These are phyloP conservation scores for Pseudoturritis turrita DNA, from an alignment of 345 rosid species.

Conservation along the genomic window DNA sequence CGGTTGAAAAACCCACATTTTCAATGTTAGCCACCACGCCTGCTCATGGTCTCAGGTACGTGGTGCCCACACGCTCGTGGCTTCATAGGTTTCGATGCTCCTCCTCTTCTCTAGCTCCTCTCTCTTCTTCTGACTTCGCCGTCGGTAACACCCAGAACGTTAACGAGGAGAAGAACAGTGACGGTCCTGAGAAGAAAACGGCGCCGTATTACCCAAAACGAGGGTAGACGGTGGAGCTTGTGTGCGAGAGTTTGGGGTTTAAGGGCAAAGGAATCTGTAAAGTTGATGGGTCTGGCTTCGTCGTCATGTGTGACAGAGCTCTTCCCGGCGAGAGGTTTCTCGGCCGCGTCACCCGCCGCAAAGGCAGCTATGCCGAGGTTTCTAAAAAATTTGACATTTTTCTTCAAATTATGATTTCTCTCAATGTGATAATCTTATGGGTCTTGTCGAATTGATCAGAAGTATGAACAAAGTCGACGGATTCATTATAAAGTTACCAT, in stretches of 20 bases:
- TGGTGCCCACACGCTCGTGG: slow-evolving; percentile 33
- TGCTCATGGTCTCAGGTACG: slow-evolving; percentile 35
- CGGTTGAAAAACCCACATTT: background rate
- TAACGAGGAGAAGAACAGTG: slow-evolving; percentile 8
- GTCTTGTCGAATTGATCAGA: background rate
- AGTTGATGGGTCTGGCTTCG: slow-evolving; percentile 73
- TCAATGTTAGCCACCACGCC: slow-evolving; percentile 38
- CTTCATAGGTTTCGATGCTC: slow-evolving; percentile 30
- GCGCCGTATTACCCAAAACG: slow-evolving; percentile 68
- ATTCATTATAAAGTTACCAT: background rate
- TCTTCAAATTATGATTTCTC: background rate
- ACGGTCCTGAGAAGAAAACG: slow-evolving; percentile 12
- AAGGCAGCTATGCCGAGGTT: slow-evolving; percentile 89
- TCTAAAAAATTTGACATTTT: background rate
- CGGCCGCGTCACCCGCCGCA: slow-evolving; percentile 78
- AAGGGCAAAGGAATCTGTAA: slow-evolving; percentile 87
- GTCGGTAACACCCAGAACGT: slow-evolving; percentile 11
- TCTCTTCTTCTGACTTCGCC: slow-evolving; percentile 26
- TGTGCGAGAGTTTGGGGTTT: slow-evolving; percentile 81
- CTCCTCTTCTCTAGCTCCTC: slow-evolving; percentile 33
- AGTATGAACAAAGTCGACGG: too few relatives aligned
- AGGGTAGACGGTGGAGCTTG: slow-evolving; percentile 75
- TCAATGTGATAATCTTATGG: background rate
- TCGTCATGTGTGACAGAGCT: slow-evolving; percentile 83
- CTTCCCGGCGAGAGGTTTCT: slow-evolving; percentile 90